phyloP scores from a whole-genome alignment of 2,329 filamentous ascomycete genomes.

The Talaromyces sp. region DNA sequence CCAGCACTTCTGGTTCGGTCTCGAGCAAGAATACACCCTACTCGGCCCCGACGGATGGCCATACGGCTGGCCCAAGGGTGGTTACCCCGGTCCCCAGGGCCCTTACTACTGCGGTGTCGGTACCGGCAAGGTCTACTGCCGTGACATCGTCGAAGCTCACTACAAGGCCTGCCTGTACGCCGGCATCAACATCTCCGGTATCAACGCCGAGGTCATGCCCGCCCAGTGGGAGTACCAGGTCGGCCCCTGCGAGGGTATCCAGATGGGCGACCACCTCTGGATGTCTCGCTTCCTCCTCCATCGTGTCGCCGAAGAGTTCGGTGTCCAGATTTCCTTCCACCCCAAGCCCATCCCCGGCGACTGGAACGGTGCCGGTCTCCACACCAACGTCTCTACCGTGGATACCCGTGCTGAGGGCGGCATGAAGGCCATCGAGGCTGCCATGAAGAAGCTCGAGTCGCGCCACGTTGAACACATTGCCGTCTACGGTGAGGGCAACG shows the following conservation, averaged over 20 bases:
- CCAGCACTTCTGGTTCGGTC: constrained; percentile 92
- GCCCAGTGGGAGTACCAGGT: constrained; percentile 99
- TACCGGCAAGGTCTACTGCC: constrained; percentile 93
- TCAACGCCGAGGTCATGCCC: constrained; percentile 98
- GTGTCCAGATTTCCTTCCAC: constrained; percentile 88
- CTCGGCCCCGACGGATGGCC: constrained; percentile 81
- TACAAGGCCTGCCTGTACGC: constrained; percentile 87
- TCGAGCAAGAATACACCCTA: constrained; percentile 96
- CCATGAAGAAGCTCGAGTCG: constrained; percentile 75
- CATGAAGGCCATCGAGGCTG: constrained; percentile 88
- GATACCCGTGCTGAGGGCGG: constrained; percentile 86
- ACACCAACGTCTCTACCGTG: constrained; percentile 88
- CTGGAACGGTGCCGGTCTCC: constrained; percentile 95
- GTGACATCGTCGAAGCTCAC: constrained; percentile 94
- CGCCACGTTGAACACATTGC: constrained; percentile 81
- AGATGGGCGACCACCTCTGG: constrained; percentile 96
- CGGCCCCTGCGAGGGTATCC: constrained; percentile 80
- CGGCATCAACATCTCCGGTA: constrained; percentile 89
- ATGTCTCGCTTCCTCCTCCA: constrained; percentile 81
- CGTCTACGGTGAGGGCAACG: constrained; percentile 95
- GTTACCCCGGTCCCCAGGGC: constrained; percentile 87
- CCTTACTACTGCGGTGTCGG: constrained; percentile 99
- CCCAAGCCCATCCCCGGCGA: constrained; percentile 94
- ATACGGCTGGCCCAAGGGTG: constrained; percentile 83
- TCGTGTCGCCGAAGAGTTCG: constrained; percentile 93